Base-by-base conservation (phyloP, 257 asterid genomes). In the Fraxinus quadrangulata region DNA sequence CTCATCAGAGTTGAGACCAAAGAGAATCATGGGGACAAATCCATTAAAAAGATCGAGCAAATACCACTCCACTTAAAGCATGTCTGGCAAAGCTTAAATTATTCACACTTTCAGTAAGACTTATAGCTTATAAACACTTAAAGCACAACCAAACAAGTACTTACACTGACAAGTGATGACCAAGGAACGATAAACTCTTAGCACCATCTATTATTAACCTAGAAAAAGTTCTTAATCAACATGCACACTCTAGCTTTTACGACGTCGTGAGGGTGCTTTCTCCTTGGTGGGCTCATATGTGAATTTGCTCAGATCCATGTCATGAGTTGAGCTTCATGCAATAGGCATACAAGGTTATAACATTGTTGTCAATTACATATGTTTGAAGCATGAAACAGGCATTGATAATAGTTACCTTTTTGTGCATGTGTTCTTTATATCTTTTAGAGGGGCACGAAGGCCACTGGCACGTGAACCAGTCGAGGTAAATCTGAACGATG, bases 391-490 rank as follows among this genome's bases (percentile, higher is more conserved):
- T 54, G 74, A 66, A 75, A 3, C 49, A 37, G 16, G 70, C 31
- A 47, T 65, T 54, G 10, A 42, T 56, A 34, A 36, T 45, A 63
- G 3, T 26, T 86, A 94, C 97, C 99, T 87, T 72, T 75, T 86
- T 75, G 17, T 75, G 83, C 72, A 74, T 65, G 84, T 89, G 87
- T 91, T 92, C 83, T 84, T 84, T 67, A 95, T 86, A 69, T 91
- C 97, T 87, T 86, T 93, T 10, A 95, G 79, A 75, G 99, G 98
- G n/a, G 99, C 87, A 71, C 99, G 98, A 72, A 95, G 98, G 42
- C 98, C 98, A 81, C 96, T 91, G 14, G 94, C 98, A 79, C 98
- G 94, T 24, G 97, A 91, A 73, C 99, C 99, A 36, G 86, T 84
- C 68, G 90, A 84, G 76, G 84, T 89, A 89, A 82, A 95, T 79